Evolutionary conservation across 257 asterid species (phyloP).

Genomic region (Solanum neorickii): DNA sequence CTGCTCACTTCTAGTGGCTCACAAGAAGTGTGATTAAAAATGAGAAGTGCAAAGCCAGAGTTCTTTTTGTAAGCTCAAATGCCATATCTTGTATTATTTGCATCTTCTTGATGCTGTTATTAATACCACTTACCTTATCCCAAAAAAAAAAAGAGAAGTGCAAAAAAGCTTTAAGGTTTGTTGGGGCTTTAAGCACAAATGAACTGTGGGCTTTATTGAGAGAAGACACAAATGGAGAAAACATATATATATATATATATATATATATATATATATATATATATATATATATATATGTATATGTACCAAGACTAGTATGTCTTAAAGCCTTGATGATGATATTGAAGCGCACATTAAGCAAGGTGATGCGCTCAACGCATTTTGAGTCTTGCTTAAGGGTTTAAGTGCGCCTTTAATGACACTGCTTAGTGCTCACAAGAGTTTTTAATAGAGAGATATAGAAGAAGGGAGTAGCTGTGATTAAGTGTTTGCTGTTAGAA

Average conservation of each 20-base stretch:
- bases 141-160: too few species aligned
- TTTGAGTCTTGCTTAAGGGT: neutral
- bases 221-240: too few species aligned
- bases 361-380: neutral
- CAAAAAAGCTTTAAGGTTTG: neutral
- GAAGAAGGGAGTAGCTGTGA: neutral
- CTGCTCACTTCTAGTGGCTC: neutral
- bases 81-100: too few species aligned
- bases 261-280: too few species aligned
- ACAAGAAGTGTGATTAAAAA: neutral
- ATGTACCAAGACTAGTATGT: too few species aligned
- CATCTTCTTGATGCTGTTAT: too few species aligned
- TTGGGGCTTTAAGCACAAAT: neutral
- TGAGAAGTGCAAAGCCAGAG: neutral
- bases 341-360: neutral
- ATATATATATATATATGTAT: too few species aligned
- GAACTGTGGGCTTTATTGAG: too few species aligned
- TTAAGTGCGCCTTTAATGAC: neutral
- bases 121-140: too few species aligned
- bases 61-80: too few species aligned
- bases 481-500: neutral
- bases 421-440: neutral
- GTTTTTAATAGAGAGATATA: neutral
- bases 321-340: neutral
- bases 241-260: too few species aligned